Evolutionary conservation across 768 basidiomycete species (phyloP), one percentile per base, ranked within the genome.

Genomic region (Tulasnella sp.): DNA sequence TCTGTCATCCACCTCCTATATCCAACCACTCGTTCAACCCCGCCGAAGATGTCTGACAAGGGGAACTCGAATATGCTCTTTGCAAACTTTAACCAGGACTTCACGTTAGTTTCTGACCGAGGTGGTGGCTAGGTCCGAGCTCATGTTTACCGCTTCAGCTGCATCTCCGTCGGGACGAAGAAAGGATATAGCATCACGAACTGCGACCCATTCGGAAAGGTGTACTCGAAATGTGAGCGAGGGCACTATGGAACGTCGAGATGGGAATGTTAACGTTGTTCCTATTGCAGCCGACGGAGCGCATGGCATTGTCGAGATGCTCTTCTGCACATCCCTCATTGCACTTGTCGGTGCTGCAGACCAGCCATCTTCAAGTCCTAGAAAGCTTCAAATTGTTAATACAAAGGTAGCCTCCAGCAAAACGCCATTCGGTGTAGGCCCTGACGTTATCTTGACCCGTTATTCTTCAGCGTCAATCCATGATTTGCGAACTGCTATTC

Each of bases 1-100:
- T 42, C 37, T 42, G 68, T 38, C 37, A 42, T 38, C 25, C 40
- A 37, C 36, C 40, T 70, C 36, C 68, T 38, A 70, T 70, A 38
- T 70, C 68, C 68, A 70, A 70, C 68, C 68, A 72, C 72, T 72
- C 72, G 72, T 45, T 36, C 38, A 72, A 49, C 42, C 14, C 7
- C 34, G n/a, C 39, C 72, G 42, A 52, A 45, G 37, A 74, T 74
- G 78, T 42, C 70, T 29, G 72, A 73, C n/a, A 77, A 79, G 76
- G 58, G 58, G 25, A 87, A 85, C 81, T 73, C 80, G 8, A 77
- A 81, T 67, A 88, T 89, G 91, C 85, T 94, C 58, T 94, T 93
- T 79, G 93, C 93, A 69, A 97, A 96, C 85, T 98, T 98, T 87
- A 99, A 99, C 84, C 97, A 99, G 81, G 96, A 99, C 82, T 96